Conservation (phyloP, 306 rosid species). For the Rosa multiflora region DNA sequence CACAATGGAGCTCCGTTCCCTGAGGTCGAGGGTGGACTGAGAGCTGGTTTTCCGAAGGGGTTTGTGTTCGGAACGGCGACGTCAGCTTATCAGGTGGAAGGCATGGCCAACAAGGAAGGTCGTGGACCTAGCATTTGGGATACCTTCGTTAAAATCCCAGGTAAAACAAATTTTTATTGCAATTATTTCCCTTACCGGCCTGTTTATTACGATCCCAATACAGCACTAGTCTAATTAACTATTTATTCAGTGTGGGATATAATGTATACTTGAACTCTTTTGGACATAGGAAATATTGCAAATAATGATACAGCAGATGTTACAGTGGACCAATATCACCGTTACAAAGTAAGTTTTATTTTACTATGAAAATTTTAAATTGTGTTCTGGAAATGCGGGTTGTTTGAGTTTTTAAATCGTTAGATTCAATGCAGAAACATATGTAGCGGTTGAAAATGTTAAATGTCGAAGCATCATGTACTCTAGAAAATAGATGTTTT, state of each 20-base stretch:
- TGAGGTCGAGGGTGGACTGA: conserved; percentile 53
- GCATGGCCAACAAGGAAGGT: conserved; percentile 77
- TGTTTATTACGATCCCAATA: not conserved
- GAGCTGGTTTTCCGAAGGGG: conserved; percentile 53
- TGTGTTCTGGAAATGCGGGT: not conserved
- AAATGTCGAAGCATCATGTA: conserved; percentile 44
- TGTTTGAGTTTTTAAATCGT: not conserved
- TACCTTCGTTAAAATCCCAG: conserved; percentile 58
- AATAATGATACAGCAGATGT: conserved; percentile 72
- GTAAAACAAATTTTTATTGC: conserved; percentile 17
- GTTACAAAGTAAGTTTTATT: conserved; percentile 52
- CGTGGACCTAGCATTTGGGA: conserved; percentile 99
- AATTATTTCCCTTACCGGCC: not conserved
- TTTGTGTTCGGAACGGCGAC: conserved; percentile 86
- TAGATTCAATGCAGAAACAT: not conserved
- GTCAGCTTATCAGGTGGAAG: conserved; percentile 92
- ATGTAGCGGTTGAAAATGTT: not conserved
- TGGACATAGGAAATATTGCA: conserved; percentile 62
- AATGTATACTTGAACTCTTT: not conserved
- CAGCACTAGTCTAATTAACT: not conserved
- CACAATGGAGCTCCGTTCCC: conserved; percentile 9
- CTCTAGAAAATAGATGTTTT: no score
- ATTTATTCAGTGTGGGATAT: not conserved
- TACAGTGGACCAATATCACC: conserved; percentile 87
- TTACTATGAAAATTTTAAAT: not conserved